Evolutionary conservation across 176 grass and related monocot species (phyloP).

Genomic region (Tillandsia leiboldiana): DNA sequence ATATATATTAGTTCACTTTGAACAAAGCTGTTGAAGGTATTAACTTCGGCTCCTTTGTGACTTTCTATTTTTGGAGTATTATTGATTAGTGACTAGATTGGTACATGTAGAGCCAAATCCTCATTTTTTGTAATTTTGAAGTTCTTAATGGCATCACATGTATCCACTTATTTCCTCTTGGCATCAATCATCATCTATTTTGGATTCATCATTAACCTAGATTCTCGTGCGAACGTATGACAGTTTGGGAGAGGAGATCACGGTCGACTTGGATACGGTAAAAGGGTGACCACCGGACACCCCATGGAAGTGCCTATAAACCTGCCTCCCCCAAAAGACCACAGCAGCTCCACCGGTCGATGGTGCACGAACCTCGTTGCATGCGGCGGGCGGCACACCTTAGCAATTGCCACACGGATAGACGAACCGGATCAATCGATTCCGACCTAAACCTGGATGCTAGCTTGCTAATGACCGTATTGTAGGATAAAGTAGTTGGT

Average conservation of each 20-base stretch:
- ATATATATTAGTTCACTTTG: too few relatives aligned
- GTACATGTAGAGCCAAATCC: too few relatives aligned
- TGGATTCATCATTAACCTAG: neutral
- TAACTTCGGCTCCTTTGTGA: too few relatives aligned
- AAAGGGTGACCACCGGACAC: slow-evolving; percentile 76
- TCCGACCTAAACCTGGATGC: slow-evolving; percentile 8
- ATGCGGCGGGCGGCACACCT: slow-evolving; percentile 88
- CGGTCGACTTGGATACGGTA: slow-evolving; percentile 70
- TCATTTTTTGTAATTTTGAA: too few relatives aligned
- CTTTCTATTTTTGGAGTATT: too few relatives aligned
- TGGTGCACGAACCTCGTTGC: slow-evolving; percentile 80
- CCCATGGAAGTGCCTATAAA: slow-evolving; percentile 70
- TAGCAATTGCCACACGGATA: slow-evolving; percentile 66
- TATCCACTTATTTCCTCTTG: neutral
- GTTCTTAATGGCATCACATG: neutral
- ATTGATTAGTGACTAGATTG: too few relatives aligned
- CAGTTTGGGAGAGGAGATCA: slow-evolving; percentile 98
- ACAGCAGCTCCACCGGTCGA: slow-evolving; percentile 20
- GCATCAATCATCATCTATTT: neutral
- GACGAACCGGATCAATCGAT: slow-evolving; percentile 21
- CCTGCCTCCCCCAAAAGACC: slow-evolving; percentile 36
- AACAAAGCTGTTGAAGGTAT: too few relatives aligned
- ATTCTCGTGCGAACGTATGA: neutral
- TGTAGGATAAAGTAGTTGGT: too few relatives aligned
- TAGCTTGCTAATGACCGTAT: neutral